Evolutionary conservation across 345 rosid species (phyloP), one percentile per base, ranked within the genome.

Genomic region (Acer negundo): DNA sequence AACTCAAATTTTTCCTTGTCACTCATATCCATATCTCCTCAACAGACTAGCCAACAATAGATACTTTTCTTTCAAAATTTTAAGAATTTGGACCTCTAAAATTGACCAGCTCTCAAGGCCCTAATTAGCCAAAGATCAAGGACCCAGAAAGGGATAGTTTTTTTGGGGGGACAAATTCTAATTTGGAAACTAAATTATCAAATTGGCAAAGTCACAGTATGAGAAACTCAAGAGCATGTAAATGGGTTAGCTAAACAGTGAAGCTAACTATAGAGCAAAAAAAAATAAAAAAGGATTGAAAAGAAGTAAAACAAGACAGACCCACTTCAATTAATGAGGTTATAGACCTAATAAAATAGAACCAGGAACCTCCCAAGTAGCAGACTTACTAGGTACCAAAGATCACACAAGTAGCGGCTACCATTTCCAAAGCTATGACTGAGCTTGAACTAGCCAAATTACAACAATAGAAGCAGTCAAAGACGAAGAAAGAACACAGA

Each of bases 1-100:
- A 79, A 74, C 79, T 89, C 90, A 80, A 80, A 77, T 67, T 89
- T 86, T 67, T 90, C 95, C 80, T 84, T 88, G 75, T 88, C 97
- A 74, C 86, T 83, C 75, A 82, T 62, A 81, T 90, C 94, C 94
- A 92, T 90, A 85, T 81, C 83, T 76, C 44, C 72, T 78, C 64
- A 40, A 82, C 80, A 59, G 76, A 47, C 74, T 24, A 66, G 75
- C 80, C 59, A 46, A 44, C 72, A 73, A 63, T 46, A 62, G 72
- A 66, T 58, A 42, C 40, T 75, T 73, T 74, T 70, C 72, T 72
- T 81, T 69, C 79, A 69, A 72, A 79, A 81, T 46, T 77, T 23
- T 31, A 46, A 69, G 79, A 64, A 80, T 66, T 31, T 53, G 56
- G 40, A 76, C 53, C 73, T 67, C 77, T 64, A 77, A 75, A 75